These are phyloP conservation scores for Andrographis paniculata DNA, from an alignment of 305 asterid genomes.

Conservation along the genomic window DNA sequence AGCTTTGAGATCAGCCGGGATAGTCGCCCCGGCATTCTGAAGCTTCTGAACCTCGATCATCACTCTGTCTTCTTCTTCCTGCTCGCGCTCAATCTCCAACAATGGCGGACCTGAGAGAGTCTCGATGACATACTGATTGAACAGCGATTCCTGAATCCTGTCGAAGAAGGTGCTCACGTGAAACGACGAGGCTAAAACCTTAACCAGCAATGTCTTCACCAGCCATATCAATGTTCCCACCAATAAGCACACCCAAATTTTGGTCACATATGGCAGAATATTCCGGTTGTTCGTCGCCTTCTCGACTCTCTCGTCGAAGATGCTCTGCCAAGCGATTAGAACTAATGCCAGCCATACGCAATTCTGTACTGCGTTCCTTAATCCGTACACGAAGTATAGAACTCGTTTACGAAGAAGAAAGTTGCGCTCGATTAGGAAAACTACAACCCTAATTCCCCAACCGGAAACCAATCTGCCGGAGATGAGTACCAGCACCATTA, in stretches of 20 bases:
- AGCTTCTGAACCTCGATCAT: constrained; percentile 63
- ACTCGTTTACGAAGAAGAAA: constrained; percentile 71
- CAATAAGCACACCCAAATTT: constrained; percentile 71
- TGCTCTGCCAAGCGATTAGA: constrained; percentile 70
- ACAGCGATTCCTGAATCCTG: constrained; percentile 75
- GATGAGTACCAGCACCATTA: constrained; percentile 64
- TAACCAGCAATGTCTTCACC: constrained; percentile 62
- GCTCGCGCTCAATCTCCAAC: constrained; percentile 50
- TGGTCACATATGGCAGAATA: constrained; percentile 49
- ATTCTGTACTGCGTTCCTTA: constrained; percentile 72
- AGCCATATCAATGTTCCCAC: constrained; percentile 77
- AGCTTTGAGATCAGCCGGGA: constrained; percentile 57
- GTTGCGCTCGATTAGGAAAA: constrained; percentile 58
- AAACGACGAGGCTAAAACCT: constrained; percentile 76
- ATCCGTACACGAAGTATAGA: constrained; percentile 72
- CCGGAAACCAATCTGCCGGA: constrained; percentile 78
- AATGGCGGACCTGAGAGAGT: constrained; percentile 65
- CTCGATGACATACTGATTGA: constrained; percentile 75
- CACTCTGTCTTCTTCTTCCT: constrained; percentile 68
- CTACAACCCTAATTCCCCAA: constrained; percentile 60
- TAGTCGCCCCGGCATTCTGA: constrained; percentile 62
- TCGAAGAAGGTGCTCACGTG: constrained; percentile 86
- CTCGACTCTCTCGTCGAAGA: constrained; percentile 55
- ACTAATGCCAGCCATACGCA: constrained; percentile 70
- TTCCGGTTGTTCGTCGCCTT: constrained; percentile 24